Conservation (phyloP, 23 red algal genomes). For the Gracilaria domingensis region DNA sequence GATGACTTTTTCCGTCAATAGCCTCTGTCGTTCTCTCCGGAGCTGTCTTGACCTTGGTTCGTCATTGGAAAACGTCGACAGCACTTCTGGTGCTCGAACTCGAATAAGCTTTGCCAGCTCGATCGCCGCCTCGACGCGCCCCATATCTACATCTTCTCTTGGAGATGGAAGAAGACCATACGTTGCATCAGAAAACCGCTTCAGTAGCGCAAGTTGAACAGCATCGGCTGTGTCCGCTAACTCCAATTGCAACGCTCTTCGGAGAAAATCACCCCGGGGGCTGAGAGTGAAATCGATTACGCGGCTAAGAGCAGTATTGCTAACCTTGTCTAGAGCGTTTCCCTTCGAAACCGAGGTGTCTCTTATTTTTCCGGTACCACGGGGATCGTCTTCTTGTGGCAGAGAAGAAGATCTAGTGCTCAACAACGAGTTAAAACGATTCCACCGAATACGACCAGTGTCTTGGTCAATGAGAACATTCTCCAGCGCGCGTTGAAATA, state of each 20-base stretch:
- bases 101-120: constrained; percentile 52
- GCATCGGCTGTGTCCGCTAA: constrained; percentile 90
- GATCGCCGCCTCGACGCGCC: constrained; percentile 70
- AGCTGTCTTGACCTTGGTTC: not conserved
- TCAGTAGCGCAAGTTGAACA: constrained; percentile 70
- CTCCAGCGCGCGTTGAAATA: constrained; percentile 72
- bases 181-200: constrained; percentile 57
- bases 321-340: constrained; percentile 14
- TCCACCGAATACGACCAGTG: constrained; percentile 92
- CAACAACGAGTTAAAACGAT: constrained; percentile 79
- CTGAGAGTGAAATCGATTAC: constrained; percentile 83
- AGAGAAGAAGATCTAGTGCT: constrained; percentile 51
- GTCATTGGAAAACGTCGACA: constrained; percentile 33
- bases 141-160: constrained; percentile 53
- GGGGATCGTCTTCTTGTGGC: constrained; percentile 20
- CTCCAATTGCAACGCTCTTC: constrained; percentile 84
- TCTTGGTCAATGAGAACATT: constrained; percentile 78
- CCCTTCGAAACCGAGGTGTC: not conserved
- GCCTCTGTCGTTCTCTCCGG: constrained; percentile 31
- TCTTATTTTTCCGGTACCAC: not conserved
- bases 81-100: constrained; percentile 49
- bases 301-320: constrained; percentile 54
- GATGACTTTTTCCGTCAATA: not conserved
- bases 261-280: constrained; percentile 84
- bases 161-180: constrained; percentile 81